Conservation (phyloP, 352 stramenopile genomes). For the Globisporangium heterothallicum region DNA sequence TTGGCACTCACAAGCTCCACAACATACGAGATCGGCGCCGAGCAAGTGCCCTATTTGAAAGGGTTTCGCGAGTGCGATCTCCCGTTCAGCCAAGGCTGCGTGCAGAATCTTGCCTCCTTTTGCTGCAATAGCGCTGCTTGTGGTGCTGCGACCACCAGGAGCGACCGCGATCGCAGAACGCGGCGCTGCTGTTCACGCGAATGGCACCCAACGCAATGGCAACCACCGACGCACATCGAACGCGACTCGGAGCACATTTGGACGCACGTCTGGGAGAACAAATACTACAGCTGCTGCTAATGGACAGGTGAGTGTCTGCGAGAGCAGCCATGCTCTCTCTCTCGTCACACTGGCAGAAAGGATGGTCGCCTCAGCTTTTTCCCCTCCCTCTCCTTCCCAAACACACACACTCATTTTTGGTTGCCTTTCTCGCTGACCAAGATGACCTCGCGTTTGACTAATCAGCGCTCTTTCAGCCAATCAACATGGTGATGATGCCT, state of each 20-base stretch:
- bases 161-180: neutral
- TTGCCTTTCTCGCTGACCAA: too few relatives aligned
- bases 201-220: slow-evolving; percentile 25
- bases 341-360: too few relatives aligned
- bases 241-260: slow-evolving; percentile 40
- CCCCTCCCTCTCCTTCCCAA: too few relatives aligned
- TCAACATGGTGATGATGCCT: slow-evolving; percentile 10
- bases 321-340: too few relatives aligned
- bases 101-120: slow-evolving; percentile 35
- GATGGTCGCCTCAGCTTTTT: too few relatives aligned
- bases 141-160: neutral
- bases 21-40: slow-evolving; percentile 63
- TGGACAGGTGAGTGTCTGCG: slow-evolving; percentile 5
- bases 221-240: slow-evolving; percentile 26
- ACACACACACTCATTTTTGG: too few relatives aligned
- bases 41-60: slow-evolving; percentile 58
- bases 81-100: slow-evolving; percentile 49
- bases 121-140: slow-evolving; percentile 16
- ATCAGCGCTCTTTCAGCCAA: slow-evolving; percentile 24
- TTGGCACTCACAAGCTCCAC: slow-evolving; percentile 58
- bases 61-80: slow-evolving; percentile 64
- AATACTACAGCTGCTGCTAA: slow-evolving; percentile 62
- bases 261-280: slow-evolving; percentile 58
- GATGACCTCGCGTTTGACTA: slow-evolving; percentile 17
- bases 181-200: neutral